Evolutionary conservation across 805 yeast species (phyloP).

Genomic region (Yarrowia deformans): DNA sequence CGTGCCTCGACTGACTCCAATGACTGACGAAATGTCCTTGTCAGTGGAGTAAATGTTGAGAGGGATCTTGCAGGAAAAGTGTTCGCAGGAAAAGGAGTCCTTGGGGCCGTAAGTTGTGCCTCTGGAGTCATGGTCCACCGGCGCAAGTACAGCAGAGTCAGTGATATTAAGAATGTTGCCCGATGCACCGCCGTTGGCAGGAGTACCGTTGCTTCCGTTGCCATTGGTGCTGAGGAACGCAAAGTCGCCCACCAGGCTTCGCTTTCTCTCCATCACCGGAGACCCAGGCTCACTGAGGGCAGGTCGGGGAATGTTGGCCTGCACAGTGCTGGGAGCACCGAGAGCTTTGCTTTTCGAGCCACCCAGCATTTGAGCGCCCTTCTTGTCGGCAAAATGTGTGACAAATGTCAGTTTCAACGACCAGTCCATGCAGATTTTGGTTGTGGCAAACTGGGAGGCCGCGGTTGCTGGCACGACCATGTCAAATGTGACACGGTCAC

Average conservation of each 20-base stretch:
- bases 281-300: conserved; percentile 26
- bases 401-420: conserved; percentile 48
- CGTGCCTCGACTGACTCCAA: conserved; percentile 37
- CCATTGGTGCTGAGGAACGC: neutral
- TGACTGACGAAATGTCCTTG: conserved; percentile 48
- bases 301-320: conserved; percentile 14
- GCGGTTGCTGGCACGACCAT: conserved; percentile 50
- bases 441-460: conserved; percentile 50
- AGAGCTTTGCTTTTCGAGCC: neutral
- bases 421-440: conserved; percentile 48
- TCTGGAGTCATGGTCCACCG: conserved; percentile 19
- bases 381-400: conserved; percentile 42
- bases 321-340: neutral
- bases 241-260: conserved; percentile 12
- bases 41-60: conserved; percentile 55
- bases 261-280: conserved; percentile 14
- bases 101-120: conserved; percentile 40
- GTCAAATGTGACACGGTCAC: conserved; percentile 26
- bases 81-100: conserved; percentile 43
- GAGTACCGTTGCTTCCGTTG: neutral
- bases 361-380: conserved; percentile 23
- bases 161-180: conserved; percentile 17
- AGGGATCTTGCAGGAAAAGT: conserved; percentile 55
- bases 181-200: neutral
- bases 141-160: conserved; percentile 26